Percentiles rank a stretch among this genome's conserved stretches.
These are phyloP conservation scores for Imleria badia DNA, from an alignment of 768 basidiomycete species.

Conservation along the genomic window DNA sequence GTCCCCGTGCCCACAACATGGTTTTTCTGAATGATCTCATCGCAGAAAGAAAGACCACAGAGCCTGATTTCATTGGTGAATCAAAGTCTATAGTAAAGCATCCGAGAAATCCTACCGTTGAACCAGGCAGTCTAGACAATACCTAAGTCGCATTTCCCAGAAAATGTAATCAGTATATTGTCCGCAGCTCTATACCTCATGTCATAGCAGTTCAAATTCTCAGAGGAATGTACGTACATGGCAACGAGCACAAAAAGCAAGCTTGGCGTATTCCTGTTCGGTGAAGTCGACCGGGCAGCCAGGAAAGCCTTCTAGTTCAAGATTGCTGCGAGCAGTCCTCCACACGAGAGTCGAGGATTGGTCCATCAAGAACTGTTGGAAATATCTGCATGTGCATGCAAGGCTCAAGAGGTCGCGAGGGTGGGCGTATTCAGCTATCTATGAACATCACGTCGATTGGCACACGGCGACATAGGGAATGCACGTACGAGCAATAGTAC, in stretches of 20 bases:
- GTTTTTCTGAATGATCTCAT: not conserved
- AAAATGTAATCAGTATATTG: not conserved
- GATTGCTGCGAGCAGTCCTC: slow-evolving; percentile 27
- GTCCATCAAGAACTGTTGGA: slow-evolving; percentile 37
- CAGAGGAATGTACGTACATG: slow-evolving; percentile 2
- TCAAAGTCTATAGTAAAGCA: not conserved
- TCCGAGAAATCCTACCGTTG: not conserved
- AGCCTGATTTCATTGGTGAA: slow-evolving; percentile 4
- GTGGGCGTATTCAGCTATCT: slow-evolving; percentile 42
- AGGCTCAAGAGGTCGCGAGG: slow-evolving; percentile 34
- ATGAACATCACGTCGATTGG: not conserved
- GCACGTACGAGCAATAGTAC: slow-evolving; percentile 6
- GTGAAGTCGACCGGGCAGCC: slow-evolving; percentile 43
- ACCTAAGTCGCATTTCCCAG: slow-evolving; percentile 16
- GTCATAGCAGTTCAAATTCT: not conserved
- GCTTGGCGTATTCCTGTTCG: slow-evolving; percentile 44
- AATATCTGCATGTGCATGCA: slow-evolving; percentile 37
- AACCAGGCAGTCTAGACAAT: slow-evolving; percentile 2
- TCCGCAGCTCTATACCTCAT: slow-evolving; percentile 7
- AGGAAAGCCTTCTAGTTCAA: slow-evolving; percentile 40
- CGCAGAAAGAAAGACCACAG: not conserved
- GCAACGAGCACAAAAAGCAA: slow-evolving; percentile 37
- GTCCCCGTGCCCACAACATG: not conserved
- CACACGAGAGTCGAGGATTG: slow-evolving; percentile 27
- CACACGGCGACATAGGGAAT: too few species aligned